Evolutionary conservation across 768 basidiomycete species (phyloP).

Genomic region (Suillus tomentosus): DNA sequence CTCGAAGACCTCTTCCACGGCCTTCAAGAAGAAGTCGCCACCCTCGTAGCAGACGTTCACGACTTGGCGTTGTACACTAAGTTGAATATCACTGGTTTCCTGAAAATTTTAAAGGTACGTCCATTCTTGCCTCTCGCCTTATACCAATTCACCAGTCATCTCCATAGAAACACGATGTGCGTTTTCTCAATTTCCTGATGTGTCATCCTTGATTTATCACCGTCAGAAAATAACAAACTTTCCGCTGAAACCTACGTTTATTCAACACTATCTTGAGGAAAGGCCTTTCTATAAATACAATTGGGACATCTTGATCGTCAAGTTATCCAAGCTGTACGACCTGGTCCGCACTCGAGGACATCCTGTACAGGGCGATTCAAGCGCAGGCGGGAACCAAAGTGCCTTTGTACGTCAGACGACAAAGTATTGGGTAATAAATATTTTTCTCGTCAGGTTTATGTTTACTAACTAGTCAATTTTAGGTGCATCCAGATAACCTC

Average conservation of each 20-base stretch:
- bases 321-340: conserved; percentile 92
- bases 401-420: conserved; percentile 99
- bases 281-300: conserved; percentile 97
- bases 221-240: conserved; percentile 88
- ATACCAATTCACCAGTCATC: conserved; percentile 14
- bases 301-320: conserved; percentile 95
- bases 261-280: conserved; percentile 89
- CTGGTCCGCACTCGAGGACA: conserved; percentile 94
- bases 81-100: conserved; percentile 97
- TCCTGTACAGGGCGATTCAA: conserved; percentile 90
- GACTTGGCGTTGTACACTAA: conserved; percentile 94
- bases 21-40: conserved; percentile 93
- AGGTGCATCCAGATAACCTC: conserved; percentile 92
- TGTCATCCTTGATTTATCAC: conserved; percentile 7
- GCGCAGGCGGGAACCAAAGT: conserved; percentile 93
- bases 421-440: conserved; percentile 86
- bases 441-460: conserved; percentile 28
- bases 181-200: conserved; percentile 20
- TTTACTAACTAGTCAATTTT: conserved; percentile 25
- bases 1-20: conserved; percentile 85
- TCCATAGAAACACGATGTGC: conserved; percentile 87
- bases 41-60: conserved; percentile 90
- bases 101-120: conserved; percentile 92
- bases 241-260: conserved; percentile 82
- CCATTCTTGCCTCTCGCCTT: background rate